Evolutionary conservation across 1,139 yeast genomes (phyloP), one percentile per base, ranked within the genome.

Genomic region (Hyphopichia fennica): DNA sequence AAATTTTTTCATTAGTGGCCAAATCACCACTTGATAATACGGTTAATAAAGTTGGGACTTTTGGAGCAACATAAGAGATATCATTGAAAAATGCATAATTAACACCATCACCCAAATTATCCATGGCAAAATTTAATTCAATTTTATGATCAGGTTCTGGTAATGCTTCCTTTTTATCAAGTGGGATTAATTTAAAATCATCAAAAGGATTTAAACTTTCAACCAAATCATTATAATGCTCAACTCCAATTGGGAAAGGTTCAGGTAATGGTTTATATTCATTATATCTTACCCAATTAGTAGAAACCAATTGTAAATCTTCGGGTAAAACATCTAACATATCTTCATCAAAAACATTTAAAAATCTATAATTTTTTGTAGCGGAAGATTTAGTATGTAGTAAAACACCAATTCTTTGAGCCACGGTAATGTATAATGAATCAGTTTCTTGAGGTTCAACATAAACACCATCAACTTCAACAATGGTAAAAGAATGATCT

Each of bases 51-150:
- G 91, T 73, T 34, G 98, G 98, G 14, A 90, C 93, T 63, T 82
- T 84, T 44, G 97, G 96, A 31, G 78, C 62, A 19, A 79, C 73
- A 65, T 79, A 91, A n/a, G 95, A 75, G 51, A 84, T 72, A 61
- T 86, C 83, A 72, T 90, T 88, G 81, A 91, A 88, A 66, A 90
- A 83, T 9, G 97, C 96, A 60, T 90, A 91, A 66, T 87, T 88
- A 45, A 86, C 73, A 63, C 98, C 98, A 60, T 88, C 74, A 37
- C 74, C 78, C 61, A 91, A 73, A 66, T 86, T 87, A 60, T 83
- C 83, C 96, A 90, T 89, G 33, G 67, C 61, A 47, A 91, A 87
- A 51, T 81, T 81, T 35, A 91, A 67, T 13, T 77, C 75, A 51
- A 90, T 74, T 42, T 73, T 73, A 53, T 78, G 72, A 59, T 88